These are phyloP conservation scores for Globisporangium apiculatum DNA, from an alignment of 352 stramenopile genomes.

Conservation along the genomic window DNA sequence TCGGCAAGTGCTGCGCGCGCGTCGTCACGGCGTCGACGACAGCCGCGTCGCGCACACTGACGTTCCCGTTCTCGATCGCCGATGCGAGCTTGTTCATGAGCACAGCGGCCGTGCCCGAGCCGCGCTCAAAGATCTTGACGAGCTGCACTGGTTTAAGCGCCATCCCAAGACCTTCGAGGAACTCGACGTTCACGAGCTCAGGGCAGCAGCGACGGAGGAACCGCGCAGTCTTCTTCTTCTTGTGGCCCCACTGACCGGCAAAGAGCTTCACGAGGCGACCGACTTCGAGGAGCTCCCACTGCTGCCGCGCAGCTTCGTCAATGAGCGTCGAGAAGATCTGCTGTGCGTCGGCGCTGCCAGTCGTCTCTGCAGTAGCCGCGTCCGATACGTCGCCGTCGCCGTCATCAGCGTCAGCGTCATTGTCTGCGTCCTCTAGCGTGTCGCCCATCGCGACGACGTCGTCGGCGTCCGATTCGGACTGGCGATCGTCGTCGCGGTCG, in stretches of 20 bases:
- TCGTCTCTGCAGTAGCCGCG: constrained; percentile 5
- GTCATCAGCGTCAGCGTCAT: not conserved
- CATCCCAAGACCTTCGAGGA: constrained; percentile 70
- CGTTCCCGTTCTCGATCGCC: constrained; percentile 59
- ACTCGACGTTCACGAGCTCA: constrained; percentile 82
- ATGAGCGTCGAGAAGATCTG: constrained; percentile 71
- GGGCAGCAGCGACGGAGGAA: constrained; percentile 61
- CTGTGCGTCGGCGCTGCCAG: constrained; percentile 2
- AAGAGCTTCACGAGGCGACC: constrained; percentile 78
- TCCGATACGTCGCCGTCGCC: not conserved
- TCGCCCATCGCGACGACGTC: not conserved
- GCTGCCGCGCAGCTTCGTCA: constrained; percentile 62
- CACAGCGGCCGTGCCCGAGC: constrained; percentile 46
- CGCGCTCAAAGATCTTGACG: constrained; percentile 59
- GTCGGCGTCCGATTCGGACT: not conserved
- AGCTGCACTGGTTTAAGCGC: constrained; percentile 46
- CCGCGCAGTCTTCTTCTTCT: constrained; percentile 43
- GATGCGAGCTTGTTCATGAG: constrained; percentile 73
- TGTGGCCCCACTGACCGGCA: constrained; percentile 43
- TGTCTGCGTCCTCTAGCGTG: not conserved
- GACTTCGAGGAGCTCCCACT: constrained; percentile 75
- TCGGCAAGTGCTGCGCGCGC: constrained; percentile 22
- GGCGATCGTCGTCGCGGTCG: not conserved
- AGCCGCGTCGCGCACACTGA: constrained; percentile 44
- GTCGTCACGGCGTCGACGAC: constrained; percentile 23